These are phyloP conservation scores for Limnanthes douglasii DNA, from an alignment of 345 rosid genomes.

Conservation along the genomic window DNA sequence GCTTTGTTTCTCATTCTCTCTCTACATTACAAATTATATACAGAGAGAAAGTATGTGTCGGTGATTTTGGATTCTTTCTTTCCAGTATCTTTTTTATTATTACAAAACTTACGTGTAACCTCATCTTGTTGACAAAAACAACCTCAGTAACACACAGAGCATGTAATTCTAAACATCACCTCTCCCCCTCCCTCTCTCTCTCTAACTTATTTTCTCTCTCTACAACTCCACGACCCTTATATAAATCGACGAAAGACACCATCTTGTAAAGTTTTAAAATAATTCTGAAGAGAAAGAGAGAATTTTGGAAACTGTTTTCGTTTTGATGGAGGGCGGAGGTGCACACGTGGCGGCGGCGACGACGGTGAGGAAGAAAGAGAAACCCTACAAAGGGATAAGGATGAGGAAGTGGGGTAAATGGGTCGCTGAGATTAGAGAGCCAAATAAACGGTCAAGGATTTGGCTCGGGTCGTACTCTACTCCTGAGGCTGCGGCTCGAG, in stretches of 20 bases:
- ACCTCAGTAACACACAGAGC: not conserved
- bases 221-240: not conserved
- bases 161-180: not conserved
- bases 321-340: constrained; percentile 18
- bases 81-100: constrained; percentile 1
- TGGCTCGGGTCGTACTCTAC: constrained; percentile 98
- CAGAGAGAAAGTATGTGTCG: no score
- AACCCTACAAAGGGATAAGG: constrained; percentile 87
- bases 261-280: no score
- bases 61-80: constrained; percentile 48
- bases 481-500: constrained; percentile 88
- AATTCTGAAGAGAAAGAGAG: constrained; percentile 1
- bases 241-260: no score
- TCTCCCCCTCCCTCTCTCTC: constrained; percentile 9
- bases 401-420: constrained; percentile 99
- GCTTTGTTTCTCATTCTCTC: not conserved
- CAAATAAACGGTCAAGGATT: constrained; percentile 83
- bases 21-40: no score
- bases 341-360: constrained; percentile 15
- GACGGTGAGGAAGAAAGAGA: constrained; percentile 28
- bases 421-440: constrained; percentile 99
- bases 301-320: not conserved
- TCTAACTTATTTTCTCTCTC: constrained; percentile 14
- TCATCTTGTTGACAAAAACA: constrained; percentile 4
- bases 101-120: constrained; percentile 21